A percentile compares a stretch with the other conserved stretches of the same genome.
Conservation (phyloP, 352 stramenopile species). For the Blastocystis sp. region DNA sequence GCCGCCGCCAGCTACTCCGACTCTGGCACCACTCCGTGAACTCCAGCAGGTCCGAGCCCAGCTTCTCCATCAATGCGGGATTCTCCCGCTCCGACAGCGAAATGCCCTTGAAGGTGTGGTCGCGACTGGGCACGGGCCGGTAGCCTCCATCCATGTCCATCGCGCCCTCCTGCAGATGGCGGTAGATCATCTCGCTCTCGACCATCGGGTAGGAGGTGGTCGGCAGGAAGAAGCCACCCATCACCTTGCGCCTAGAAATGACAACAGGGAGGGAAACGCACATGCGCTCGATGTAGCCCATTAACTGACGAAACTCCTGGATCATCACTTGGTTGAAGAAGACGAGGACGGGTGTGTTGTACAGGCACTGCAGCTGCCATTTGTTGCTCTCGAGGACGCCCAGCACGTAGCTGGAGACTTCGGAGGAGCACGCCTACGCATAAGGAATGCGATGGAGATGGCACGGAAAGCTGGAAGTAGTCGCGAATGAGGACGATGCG, state of each 20-base stretch:
- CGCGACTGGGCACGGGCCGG: neutral
- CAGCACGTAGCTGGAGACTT: neutral
- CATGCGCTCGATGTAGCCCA: slow-evolving; percentile 45
- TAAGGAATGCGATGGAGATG: neutral
- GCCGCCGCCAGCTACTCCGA: slow-evolving; percentile 39
- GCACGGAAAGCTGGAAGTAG: slow-evolving; percentile 38
- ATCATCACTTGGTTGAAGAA: slow-evolving; percentile 40
- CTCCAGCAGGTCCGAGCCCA: slow-evolving; percentile 35
- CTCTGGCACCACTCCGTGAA: slow-evolving; percentile 66
- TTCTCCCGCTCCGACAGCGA: slow-evolving; percentile 31
- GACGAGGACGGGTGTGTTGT: neutral
- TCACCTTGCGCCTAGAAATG: neutral
- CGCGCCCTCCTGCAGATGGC: slow-evolving; percentile 18
- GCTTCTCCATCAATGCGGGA: neutral
- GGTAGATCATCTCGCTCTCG: neutral
- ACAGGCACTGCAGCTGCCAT: slow-evolving; percentile 27
- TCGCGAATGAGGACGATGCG: slow-evolving; percentile 6
- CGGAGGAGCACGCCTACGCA: neutral
- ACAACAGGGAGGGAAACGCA: neutral
- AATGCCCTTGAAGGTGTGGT: slow-evolving; percentile 33
- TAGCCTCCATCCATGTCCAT: neutral
- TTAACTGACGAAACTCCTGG: neutral
- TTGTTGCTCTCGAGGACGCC: slow-evolving; percentile 5
- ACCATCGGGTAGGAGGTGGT: neutral
- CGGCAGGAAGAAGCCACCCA: slow-evolving; percentile 38